These are phyloP conservation scores for Vigna mungo DNA, from an alignment of 306 rosid genomes.

Conservation along the genomic window DNA sequence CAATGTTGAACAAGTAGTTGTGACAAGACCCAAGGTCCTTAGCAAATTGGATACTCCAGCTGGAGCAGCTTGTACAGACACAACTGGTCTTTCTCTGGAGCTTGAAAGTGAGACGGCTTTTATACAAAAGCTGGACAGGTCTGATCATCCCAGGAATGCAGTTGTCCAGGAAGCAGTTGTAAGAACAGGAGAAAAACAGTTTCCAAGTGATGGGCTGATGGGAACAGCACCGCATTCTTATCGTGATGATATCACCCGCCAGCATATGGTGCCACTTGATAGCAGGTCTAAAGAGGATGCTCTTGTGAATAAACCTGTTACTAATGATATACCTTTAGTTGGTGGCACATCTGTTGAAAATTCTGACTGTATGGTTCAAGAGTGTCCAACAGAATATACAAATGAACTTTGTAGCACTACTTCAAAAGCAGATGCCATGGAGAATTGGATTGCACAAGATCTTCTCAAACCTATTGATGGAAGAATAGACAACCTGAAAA, in stretches of 20 bases:
- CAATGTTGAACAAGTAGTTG: conserved; percentile 62
- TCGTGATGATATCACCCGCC: conserved; percentile 56
- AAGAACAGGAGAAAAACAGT: conserved; percentile 59
- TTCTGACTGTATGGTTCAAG: conserved; percentile 55
- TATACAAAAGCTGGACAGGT: conserved; percentile 48
- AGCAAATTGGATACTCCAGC: conserved; percentile 58
- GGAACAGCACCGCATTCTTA: conserved; percentile 45
- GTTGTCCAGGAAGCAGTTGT: conserved; percentile 51
- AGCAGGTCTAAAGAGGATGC: conserved; percentile 56
- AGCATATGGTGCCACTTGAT: conserved; percentile 49
- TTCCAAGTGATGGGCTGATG: conserved; percentile 51
- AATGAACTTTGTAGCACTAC: conserved; percentile 47
- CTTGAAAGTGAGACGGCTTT: conserved; percentile 54
- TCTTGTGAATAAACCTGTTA: conserved; percentile 48
- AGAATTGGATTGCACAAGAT: conserved; percentile 55
- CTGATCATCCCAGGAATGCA: conserved; percentile 52
- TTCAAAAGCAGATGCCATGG: conserved; percentile 56
- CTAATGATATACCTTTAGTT: conserved; percentile 48
- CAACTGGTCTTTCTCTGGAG: conserved; percentile 46
- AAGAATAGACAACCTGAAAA: conserved; percentile 54
- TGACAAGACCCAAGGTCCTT: conserved; percentile 53
- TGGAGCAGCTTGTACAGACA: conserved; percentile 50
- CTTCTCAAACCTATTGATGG: conserved; percentile 66
- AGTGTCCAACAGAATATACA: conserved; percentile 56
- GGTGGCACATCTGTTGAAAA: conserved; percentile 53